Evolutionary conservation across 441 rosid species (phyloP).

Genomic region (Corymbia citriodora): DNA sequence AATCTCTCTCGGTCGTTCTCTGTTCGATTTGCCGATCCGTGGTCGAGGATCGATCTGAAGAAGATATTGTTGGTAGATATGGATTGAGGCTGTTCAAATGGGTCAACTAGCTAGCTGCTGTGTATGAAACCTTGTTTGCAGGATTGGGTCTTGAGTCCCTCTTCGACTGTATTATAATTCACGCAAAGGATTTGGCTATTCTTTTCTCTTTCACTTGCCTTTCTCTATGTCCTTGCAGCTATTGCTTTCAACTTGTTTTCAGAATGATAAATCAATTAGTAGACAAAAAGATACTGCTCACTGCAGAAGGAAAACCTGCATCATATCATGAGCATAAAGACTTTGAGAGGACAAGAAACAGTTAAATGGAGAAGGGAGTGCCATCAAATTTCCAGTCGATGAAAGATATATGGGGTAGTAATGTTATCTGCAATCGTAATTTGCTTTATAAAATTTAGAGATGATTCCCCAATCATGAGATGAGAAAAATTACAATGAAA

Average conservation of each 20-base stretch:
- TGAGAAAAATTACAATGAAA: background rate
- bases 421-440: background rate
- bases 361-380: background rate
- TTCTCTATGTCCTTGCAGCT: background rate
- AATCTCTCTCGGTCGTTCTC: conserved; percentile 47
- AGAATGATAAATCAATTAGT: background rate
- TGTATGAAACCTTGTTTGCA: background rate
- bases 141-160: background rate
- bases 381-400: background rate
- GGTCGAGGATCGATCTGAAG: conserved; percentile 11
- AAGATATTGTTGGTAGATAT: background rate
- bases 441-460: background rate
- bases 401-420: background rate
- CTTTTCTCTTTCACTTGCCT: background rate
- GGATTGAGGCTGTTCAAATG: background rate
- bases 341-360: background rate
- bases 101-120: background rate
- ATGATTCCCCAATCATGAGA: background rate
- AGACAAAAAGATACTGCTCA: background rate
- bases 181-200: background rate
- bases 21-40: conserved; percentile 43
- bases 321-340: background rate
- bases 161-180: background rate
- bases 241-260: background rate
- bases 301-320: background rate